Evolutionary conservation across 208 protist genomes (phyloP).

Genomic region (Leishmania guyanensis): DNA sequence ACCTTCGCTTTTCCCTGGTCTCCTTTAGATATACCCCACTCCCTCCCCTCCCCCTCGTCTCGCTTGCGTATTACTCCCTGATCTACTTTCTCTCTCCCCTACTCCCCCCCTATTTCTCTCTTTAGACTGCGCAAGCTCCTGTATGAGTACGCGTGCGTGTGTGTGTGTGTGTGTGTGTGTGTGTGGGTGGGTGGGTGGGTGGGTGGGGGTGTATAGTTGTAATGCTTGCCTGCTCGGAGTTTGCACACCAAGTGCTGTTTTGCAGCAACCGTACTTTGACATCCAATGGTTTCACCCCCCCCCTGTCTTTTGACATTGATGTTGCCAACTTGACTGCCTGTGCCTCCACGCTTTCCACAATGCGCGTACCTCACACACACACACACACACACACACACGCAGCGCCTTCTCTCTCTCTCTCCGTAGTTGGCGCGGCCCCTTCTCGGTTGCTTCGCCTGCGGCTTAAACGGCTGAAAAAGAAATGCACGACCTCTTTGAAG

Average conservation of each 20-base stretch:
- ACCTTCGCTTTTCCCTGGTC: neutral
- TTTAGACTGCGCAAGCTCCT: neutral
- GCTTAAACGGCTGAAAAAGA: no score
- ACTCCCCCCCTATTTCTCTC: neutral
- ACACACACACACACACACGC: slow-evolving; percentile 1
- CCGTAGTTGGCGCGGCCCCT: no score
- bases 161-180: no score
- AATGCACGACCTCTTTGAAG: no score
- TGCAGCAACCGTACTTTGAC: neutral
- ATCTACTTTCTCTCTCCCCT: neutral
- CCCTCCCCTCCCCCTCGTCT: neutral
- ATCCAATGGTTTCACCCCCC: neutral
- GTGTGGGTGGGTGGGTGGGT: no score
- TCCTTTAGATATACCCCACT: neutral
- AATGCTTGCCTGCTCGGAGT: neutral
- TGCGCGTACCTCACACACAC: neutral
- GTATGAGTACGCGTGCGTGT: neutral
- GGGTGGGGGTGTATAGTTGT: no score
- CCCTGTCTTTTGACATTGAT: neutral
- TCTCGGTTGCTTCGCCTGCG: no score
- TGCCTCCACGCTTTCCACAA: neutral
- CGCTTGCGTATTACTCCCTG: no score
- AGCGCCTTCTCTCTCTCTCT: neutral
- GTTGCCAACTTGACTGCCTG: neutral
- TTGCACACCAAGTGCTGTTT: neutral